Evolutionary conservation across 1,284 basidiomycete genomes (phyloP).

Genomic region (Serendipita sp.): DNA sequence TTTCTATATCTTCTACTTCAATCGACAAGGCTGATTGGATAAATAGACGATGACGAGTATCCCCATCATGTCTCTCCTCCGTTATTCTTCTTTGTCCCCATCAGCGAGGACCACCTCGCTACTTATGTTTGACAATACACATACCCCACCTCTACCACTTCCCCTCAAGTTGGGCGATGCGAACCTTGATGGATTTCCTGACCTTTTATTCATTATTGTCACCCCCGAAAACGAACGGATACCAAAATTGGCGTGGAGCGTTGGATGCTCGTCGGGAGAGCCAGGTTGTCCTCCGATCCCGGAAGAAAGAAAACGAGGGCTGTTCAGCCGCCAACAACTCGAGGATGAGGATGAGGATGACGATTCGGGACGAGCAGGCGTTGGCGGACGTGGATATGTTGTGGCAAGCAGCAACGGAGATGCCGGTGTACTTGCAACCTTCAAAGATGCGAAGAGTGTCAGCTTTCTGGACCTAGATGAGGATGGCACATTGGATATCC

Average conservation of each 20-base stretch:
- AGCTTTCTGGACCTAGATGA: slow-evolving; percentile 91
- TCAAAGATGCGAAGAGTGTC: slow-evolving; percentile 69
- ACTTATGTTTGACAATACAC: slow-evolving; percentile 52
- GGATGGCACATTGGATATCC: slow-evolving; percentile 87
- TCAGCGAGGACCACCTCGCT: slow-evolving; percentile 30
- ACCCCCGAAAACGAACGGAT: slow-evolving; percentile 14
- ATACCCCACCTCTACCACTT: slow-evolving; percentile 53
- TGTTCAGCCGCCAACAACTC: neutral
- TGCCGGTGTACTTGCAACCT: slow-evolving; percentile 30
- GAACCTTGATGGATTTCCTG: slow-evolving; percentile 92
- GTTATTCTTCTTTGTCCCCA: slow-evolving; percentile 18
- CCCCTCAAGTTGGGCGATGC: slow-evolving; percentile 78
- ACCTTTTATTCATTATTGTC: slow-evolving; percentile 60
- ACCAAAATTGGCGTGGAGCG: neutral
- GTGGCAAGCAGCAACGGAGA: neutral
- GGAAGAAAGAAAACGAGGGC: neutral
- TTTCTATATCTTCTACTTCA: slow-evolving; percentile 17
- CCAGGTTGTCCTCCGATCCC: neutral
- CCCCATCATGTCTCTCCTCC: slow-evolving; percentile 49
- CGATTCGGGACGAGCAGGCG: neutral
- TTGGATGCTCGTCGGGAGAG: neutral
- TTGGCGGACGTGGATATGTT: neutral
- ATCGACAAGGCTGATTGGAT: slow-evolving; percentile 2
- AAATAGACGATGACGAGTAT: slow-evolving; percentile 52
- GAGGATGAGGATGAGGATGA: neutral